These are phyloP conservation scores for Aureobasidium namibiae DNA, from an alignment of 2,329 filamentous ascomycete species.

Conservation along the genomic window DNA sequence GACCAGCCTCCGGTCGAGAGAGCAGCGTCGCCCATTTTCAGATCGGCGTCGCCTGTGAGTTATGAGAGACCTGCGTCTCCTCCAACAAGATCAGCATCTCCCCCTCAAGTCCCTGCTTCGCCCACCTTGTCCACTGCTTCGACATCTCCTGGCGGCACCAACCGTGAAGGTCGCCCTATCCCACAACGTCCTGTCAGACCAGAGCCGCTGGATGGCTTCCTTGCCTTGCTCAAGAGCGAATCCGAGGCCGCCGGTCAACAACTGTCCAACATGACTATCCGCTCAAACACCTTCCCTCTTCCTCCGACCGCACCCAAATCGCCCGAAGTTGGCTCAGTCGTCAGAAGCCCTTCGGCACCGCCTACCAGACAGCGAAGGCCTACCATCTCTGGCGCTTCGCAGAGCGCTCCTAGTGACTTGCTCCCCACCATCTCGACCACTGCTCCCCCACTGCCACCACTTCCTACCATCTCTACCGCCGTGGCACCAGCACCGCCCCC, in stretches of 20 bases:
- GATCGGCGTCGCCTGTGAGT: neutral
- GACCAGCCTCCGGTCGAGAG: neutral
- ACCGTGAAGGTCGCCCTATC: slow-evolving; percentile 18
- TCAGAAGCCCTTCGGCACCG: slow-evolving; percentile 12
- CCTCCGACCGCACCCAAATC: neutral
- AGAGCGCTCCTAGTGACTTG: neutral
- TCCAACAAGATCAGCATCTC: neutral
- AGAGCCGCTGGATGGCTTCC: slow-evolving; percentile 18
- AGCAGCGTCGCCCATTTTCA: neutral
- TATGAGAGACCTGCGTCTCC: neutral
- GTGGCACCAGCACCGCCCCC: slow-evolving; percentile 22
- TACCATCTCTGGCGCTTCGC: slow-evolving; percentile 4
- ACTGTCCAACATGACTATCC: slow-evolving; percentile 5
- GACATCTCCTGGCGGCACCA: neutral
- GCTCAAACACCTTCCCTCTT: slow-evolving; percentile 15
- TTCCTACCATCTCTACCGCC: neutral
- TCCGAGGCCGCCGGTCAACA: slow-evolving; percentile 7
- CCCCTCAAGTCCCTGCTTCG: neutral
- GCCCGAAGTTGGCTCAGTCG: neutral
- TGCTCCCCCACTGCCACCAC: slow-evolving; percentile 21
- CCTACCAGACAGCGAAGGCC: slow-evolving; percentile 6
- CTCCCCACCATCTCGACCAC: neutral
- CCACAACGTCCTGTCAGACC: slow-evolving; percentile 25
- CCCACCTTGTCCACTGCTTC: slow-evolving; percentile 1
- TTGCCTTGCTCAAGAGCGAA: slow-evolving; percentile 14